Percentiles rank a stretch among this genome's conserved stretches.
phyloP scores from a whole-genome alignment of 2,329 filamentous ascomycete genomes.

The Penicillium sp. region DNA sequence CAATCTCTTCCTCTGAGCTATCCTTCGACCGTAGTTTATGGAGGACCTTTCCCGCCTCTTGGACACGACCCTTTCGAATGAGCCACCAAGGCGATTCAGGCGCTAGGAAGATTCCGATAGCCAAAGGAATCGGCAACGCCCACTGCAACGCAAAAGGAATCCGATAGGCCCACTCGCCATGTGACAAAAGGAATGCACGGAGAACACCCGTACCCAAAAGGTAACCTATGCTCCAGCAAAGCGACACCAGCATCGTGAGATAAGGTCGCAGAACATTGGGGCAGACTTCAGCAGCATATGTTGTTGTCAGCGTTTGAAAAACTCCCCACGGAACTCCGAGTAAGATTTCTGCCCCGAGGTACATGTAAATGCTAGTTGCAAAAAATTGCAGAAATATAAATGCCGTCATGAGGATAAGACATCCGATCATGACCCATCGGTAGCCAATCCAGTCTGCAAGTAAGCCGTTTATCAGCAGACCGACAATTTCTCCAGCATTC shows the following conservation, averaged over 20 bases:
- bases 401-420: slow-evolving; percentile 44
- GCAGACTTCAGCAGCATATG: slow-evolving; percentile 24
- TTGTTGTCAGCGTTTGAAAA: slow-evolving; percentile 23
- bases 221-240: slow-evolving; percentile 38
- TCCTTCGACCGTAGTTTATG: slow-evolving; percentile 31
- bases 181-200: slow-evolving; percentile 28
- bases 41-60: slow-evolving; percentile 12
- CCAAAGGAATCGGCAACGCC: slow-evolving; percentile 18
- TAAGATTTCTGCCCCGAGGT: slow-evolving; percentile 52
- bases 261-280: slow-evolving; percentile 26
- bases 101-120: slow-evolving; percentile 20
- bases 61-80: slow-evolving; percentile 14
- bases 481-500: slow-evolving; percentile 30
- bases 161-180: slow-evolving; percentile 38
- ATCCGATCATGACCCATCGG: slow-evolving; percentile 48
- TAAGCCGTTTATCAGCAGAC: slow-evolving; percentile 29
- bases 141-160: slow-evolving; percentile 35
- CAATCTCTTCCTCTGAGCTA: slow-evolving; percentile 11
- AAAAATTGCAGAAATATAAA: slow-evolving; percentile 57
- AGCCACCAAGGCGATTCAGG: slow-evolving; percentile 26
- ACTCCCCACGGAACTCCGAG: slow-evolving; percentile 44
- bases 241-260: slow-evolving; percentile 37
- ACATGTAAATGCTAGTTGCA: slow-evolving; percentile 48
- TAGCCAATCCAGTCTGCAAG: slow-evolving; percentile 42
- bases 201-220: slow-evolving; percentile 24